A percentile compares a stretch with the other conserved stretches of the same genome.
These are phyloP conservation scores for Hypoxylon sp. DNA, from an alignment of 2,329 filamentous ascomycete species.

Conservation along the genomic window DNA sequence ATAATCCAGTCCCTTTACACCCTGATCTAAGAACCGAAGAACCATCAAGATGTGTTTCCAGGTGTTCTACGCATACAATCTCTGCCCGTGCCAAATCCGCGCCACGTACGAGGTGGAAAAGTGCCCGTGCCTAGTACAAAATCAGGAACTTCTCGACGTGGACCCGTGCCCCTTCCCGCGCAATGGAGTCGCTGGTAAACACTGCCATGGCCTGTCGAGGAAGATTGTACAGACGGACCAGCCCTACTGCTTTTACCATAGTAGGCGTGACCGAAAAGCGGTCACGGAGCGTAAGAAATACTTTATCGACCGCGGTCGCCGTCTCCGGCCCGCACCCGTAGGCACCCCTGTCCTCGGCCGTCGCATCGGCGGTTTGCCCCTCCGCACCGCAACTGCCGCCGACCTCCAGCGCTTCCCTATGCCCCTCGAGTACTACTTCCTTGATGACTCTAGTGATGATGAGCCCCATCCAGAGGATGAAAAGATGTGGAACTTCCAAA, in stretches of 20 bases:
- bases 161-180: neutral
- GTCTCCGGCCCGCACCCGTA: neutral
- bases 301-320: neutral
- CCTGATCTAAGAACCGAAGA: neutral
- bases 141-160: neutral
- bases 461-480: neutral
- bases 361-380: slow-evolving; percentile 1
- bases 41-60: slow-evolving; percentile 46
- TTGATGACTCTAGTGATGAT: slow-evolving; percentile 7
- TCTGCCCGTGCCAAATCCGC: slow-evolving; percentile 46
- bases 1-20: neutral
- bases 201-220: neutral
- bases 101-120: no score
- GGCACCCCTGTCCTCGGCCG: slow-evolving; percentile 1
- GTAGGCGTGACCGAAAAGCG: neutral
- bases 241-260: slow-evolving; percentile 37
- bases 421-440: neutral
- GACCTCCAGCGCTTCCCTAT: neutral
- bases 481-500: neutral
- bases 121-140: neutral
- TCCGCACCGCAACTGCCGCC: neutral
- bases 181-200: neutral
- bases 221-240: neutral
- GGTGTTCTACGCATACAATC: slow-evolving; percentile 42
- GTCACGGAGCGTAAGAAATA: neutral